Conservation (phyloP, 257 asterid genomes). For the Voacanga thouarsii region DNA sequence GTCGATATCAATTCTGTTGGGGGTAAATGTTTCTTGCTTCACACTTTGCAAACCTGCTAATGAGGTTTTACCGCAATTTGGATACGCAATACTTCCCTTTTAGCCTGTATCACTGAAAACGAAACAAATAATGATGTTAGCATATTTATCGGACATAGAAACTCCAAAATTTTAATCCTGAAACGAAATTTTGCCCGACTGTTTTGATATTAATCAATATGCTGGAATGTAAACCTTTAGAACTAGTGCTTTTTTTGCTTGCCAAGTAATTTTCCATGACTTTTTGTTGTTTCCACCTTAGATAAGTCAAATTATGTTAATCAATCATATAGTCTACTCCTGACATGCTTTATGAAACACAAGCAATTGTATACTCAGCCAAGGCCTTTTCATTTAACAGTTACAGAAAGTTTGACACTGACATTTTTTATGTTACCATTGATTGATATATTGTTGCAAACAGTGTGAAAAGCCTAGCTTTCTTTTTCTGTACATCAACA, state of each 20-base stretch:
- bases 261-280: background rate
- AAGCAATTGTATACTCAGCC: background rate
- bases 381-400: background rate
- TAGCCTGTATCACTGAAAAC: background rate
- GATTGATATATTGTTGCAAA: background rate
- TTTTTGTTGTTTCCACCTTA: background rate
- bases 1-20: conserved; percentile 52
- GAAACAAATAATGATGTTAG: background rate
- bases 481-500: background rate
- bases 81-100: background rate
- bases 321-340: background rate
- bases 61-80: background rate
- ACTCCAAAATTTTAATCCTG: background rate
- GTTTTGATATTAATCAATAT: background rate
- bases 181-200: background rate
- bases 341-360: background rate
- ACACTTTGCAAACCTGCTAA: background rate
- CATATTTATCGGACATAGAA: background rate
- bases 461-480: background rate
- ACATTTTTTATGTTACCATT: background rate
- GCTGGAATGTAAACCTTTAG: background rate
- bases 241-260: background rate
- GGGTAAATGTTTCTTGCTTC: conserved; percentile 27
- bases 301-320: background rate
- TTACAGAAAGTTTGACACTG: background rate